Conservation (phyloP, 345 rosid genomes). For the Populus euphratica region DNA sequence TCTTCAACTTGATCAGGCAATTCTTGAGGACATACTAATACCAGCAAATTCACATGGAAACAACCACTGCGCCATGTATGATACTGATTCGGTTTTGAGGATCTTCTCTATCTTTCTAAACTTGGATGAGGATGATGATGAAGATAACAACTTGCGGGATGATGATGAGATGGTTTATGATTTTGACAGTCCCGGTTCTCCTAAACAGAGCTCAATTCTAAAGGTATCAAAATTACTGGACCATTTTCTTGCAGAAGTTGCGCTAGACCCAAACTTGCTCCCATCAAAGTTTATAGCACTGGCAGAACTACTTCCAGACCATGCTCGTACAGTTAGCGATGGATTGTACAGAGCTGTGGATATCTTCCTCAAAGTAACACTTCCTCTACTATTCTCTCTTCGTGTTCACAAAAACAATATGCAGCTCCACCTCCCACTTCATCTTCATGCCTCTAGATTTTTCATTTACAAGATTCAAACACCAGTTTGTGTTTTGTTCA, state of each 20-base stretch:
- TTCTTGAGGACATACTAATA: slow-evolving; percentile 90
- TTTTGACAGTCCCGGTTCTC: slow-evolving; percentile 89
- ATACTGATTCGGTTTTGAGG: slow-evolving; percentile 76
- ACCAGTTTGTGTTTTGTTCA: neutral
- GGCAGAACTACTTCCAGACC: slow-evolving; percentile 88
- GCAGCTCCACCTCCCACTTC: neutral
- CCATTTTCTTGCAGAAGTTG: slow-evolving; percentile 86
- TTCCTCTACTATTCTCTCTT: neutral
- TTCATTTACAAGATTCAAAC: neutral
- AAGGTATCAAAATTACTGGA: slow-evolving; percentile 92
- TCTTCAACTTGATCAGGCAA: slow-evolving; percentile 92
- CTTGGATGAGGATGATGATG: slow-evolving; percentile 77
- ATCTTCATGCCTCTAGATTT: neutral
- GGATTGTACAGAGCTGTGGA: slow-evolving; percentile 91
- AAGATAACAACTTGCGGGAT: slow-evolving; percentile 56
- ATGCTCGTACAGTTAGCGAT: slow-evolving; percentile 84
- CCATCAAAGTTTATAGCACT: slow-evolving; percentile 78
- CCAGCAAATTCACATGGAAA: slow-evolving; percentile 57
- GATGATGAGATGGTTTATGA: slow-evolving; percentile 80
- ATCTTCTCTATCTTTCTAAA: slow-evolving; percentile 83
- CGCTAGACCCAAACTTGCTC: slow-evolving; percentile 65
- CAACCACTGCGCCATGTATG: slow-evolving; percentile 59
- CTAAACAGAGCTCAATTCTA: slow-evolving; percentile 87
- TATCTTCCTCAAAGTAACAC: slow-evolving; percentile 66
- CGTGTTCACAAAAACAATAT: neutral